These are phyloP conservation scores for Yarrowia sp. DNA, from an alignment of 805 yeast genomes.

Conservation along the genomic window DNA sequence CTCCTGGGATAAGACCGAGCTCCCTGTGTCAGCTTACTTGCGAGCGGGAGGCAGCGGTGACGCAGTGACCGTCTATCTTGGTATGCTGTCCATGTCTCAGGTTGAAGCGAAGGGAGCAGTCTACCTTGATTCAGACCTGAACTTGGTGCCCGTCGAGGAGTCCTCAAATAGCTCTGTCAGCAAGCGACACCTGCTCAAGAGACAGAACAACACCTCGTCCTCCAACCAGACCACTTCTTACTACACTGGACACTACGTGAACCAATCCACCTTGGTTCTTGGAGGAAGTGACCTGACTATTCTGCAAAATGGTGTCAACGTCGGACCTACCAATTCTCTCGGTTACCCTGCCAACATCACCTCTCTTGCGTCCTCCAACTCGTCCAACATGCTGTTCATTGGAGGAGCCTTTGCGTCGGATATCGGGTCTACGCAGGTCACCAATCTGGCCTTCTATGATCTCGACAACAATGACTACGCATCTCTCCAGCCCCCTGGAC, in stretches of 20 bases:
- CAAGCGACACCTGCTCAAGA: neutral
- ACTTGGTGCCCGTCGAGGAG: constrained; percentile 15
- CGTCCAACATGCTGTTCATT: constrained; percentile 43
- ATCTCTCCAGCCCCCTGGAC: constrained; percentile 58
- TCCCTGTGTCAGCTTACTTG: constrained; percentile 16
- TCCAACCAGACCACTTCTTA: neutral
- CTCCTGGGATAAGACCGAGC: constrained; percentile 3
- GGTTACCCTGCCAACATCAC: constrained; percentile 41
- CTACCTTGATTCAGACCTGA: neutral
- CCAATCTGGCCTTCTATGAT: constrained; percentile 63
- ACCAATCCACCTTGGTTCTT: constrained; percentile 17
- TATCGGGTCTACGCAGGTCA: constrained; percentile 44
- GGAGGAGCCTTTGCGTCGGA: constrained; percentile 50
- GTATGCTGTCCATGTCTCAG: constrained; percentile 30
- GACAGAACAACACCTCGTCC: neutral
- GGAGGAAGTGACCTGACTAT: constrained; percentile 32
- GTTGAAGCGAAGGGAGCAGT: constrained; percentile 23
- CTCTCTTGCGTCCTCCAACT: constrained; percentile 40
- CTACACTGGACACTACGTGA: constrained; percentile 29
- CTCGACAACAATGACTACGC: constrained; percentile 54
- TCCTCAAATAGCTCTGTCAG: neutral
- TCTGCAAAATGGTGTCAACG: constrained; percentile 48
- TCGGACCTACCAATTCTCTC: constrained; percentile 45
- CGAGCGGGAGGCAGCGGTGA: constrained; percentile 21
- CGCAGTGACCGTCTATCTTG: constrained; percentile 26